A percentile compares a stretch with the other conserved stretches of the same genome.
phyloP scores from a whole-genome alignment of 2,329 filamentous ascomycete genomes.

The Pseudofabraea citricarpa region DNA sequence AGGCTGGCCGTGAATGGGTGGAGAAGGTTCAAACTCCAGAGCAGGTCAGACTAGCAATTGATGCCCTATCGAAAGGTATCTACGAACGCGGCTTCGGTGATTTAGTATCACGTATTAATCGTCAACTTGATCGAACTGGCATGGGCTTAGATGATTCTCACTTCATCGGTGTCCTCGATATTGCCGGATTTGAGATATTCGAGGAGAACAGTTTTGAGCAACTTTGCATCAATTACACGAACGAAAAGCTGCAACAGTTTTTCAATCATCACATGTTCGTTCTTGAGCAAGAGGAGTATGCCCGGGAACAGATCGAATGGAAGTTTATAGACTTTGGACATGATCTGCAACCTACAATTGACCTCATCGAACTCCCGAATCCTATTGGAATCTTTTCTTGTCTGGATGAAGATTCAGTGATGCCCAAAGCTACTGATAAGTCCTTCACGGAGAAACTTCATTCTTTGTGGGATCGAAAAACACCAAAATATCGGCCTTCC shows the following conservation, averaged over 20 bases:
- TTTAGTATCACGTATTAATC: slow-evolving; percentile 86
- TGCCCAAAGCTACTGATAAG: slow-evolving; percentile 97
- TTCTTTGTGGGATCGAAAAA: slow-evolving; percentile 93
- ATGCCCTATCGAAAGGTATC: slow-evolving; percentile 92
- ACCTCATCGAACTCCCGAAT: slow-evolving; percentile 92
- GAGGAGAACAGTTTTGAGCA: slow-evolving; percentile 98
- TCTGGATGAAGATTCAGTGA: slow-evolving; percentile 94
- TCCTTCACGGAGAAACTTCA: slow-evolving; percentile 98
- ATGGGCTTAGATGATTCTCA: slow-evolving; percentile 81
- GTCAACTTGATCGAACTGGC: slow-evolving; percentile 81
- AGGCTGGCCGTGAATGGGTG: slow-evolving; percentile 95
- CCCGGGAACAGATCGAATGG: slow-evolving; percentile 97
- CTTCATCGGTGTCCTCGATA: slow-evolving; percentile 98
- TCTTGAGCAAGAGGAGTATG: slow-evolving; percentile 96
- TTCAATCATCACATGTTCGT: slow-evolving; percentile 99
- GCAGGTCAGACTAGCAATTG: slow-evolving; percentile 83
- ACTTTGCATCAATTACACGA: slow-evolving; percentile 99
- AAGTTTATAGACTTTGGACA: slow-evolving; percentile 99
- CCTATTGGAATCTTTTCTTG: slow-evolving; percentile 99
- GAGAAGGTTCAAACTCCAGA: slow-evolving; percentile 98
- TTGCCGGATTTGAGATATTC: slow-evolving; percentile 98
- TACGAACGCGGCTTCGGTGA: slow-evolving; percentile 96
- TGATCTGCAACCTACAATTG: slow-evolving; percentile 94
- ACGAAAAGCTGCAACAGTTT: slow-evolving; percentile 98
- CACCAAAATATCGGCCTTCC: slow-evolving; percentile 84